Evolutionary conservation across 2,329 filamentous ascomycete genomes (phyloP), one percentile per base, ranked within the genome.

Genomic region (Diaporthe sp.): DNA sequence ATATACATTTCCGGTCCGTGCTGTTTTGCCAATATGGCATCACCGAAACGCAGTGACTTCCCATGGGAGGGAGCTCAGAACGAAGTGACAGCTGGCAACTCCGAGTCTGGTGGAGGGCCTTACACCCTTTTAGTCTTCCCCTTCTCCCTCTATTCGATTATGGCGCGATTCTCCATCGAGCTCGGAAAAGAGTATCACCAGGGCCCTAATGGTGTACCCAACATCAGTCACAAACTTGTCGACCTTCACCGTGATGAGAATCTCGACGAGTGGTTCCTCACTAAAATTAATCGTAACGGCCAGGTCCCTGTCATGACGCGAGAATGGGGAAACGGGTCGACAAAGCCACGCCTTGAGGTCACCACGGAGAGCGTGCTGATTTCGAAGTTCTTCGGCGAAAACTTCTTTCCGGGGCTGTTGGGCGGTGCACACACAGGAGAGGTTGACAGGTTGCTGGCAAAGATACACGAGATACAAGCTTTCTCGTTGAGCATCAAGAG

Each of bases 81-180:
- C 2, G n/a, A 28, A 19, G 15, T 39, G 44, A 12, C 22, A 3
- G 31, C 31, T 17, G 22, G 39, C 42, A 34, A n/a, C 10, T 61
- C 55, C 42, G 34, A n/a, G 9, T 61, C 55, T 22, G 58, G 37
- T 19, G 71, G 72, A 46, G 49, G 74, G 39, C 75, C 76, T 31
- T 78, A 76, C 55, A 73, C 58, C 6, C 76, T 78, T 44, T 73
- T 74, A 42, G 57, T 77, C 4, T 73, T 76, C 15, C 76, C 77
- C 7, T 78, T 78, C 73, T 78, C 77, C 8, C 75, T 78, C 25
- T 78, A 78, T 61, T 78, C 76, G 31, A 78, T 78, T 13, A 78
- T 78, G 76, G 77, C 73, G 10, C 73, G 75, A 39, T 76, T 77
- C 70, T 75, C 76, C 17, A 60, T 72, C 55, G 68, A 71, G 13